Evolutionary conservation across 116 monocot species (phyloP), one percentile per base, ranked within the genome.

Genomic region (Dioscorea cayenensis): DNA sequence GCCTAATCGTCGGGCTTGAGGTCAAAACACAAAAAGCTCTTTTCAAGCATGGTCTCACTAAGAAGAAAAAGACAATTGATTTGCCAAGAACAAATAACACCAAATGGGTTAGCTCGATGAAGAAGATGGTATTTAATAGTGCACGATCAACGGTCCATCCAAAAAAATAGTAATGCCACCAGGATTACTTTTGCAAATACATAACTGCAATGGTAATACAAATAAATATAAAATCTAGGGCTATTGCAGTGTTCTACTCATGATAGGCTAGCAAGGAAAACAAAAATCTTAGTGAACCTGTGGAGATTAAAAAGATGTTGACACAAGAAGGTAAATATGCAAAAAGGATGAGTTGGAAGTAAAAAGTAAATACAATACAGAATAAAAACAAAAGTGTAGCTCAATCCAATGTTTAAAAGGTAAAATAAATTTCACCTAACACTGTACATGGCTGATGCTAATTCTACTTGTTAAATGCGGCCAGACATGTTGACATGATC

Each of bases 161-260:
- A 72, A 81, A 95, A 81, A 95, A 36, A 95, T 77, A n/a, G 92
- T 95, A 58, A 95, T 90, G 48, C 92, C 92, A 28, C 92, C 90
- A 37, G 87, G 87, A 65, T 92, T 92, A 1, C 75, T 72, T 72
- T 43, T 90, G 87, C 49, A 95, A 75, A 75, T 92, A 95, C 59
- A 83, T 65, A 50, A 89, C 95, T 95, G 89, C 38, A 49, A 29
- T 21, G 21, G 20, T 12, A 71, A 58, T 49, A n/a, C 64, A 32
- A 65, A 14, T 11, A 8, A 8, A 35, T 3, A 65, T 14, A 65
- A 65, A 28, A 14, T 8, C 16, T 23, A 32, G 35, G 16, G 14
- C 11, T 28, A 5, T 11, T 28, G 28, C 6, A 28, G 28, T 11
- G 7, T 12, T 4, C 16, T 28, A 28, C 64, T 28, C 12, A 64